A percentile compares a stretch with the other conserved stretches of the same genome.
Evolutionary conservation across 768 basidiomycete species (phyloP).

Genomic region (Auriscalpium orientale): DNA sequence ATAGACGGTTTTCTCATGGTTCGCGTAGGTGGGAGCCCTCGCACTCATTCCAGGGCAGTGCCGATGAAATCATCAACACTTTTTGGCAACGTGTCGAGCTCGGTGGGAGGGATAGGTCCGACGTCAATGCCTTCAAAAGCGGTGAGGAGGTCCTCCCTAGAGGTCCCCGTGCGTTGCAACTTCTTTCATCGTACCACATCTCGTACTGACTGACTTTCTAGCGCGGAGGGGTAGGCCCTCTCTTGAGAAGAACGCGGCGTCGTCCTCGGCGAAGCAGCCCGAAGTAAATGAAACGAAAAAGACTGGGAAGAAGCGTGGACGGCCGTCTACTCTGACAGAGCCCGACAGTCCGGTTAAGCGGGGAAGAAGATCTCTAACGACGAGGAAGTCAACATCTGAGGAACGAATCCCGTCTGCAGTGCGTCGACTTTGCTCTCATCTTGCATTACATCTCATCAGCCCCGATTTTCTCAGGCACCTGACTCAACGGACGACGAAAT

Average conservation of each 20-base stretch:
- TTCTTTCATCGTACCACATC: background rate
- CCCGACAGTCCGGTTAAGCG: no score
- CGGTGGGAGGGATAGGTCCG: conserved; percentile 6
- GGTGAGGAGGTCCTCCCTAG: conserved; percentile 13
- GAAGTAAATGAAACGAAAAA: no score
- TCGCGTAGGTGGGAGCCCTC: conserved; percentile 13
- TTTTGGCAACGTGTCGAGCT: conserved; percentile 14
- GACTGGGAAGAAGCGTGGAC: no score
- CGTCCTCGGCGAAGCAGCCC: background rate
- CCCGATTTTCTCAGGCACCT: no score
- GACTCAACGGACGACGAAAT: no score
- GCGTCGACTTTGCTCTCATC: no score
- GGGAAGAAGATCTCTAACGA: background rate
- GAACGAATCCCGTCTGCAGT: background rate
- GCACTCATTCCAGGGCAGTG: conserved; percentile 9
- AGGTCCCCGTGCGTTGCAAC: conserved; percentile 8
- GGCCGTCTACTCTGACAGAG: no score
- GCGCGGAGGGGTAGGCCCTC: conserved; percentile 1
- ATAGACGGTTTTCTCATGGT: conserved; percentile 1
- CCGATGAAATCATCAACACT: conserved; percentile 2
- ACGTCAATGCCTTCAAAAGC: conserved; percentile 8
- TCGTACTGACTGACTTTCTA: background rate
- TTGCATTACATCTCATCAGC: no score
- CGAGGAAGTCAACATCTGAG: background rate
- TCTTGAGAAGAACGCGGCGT: background rate